Evolutionary conservation across 805 yeast species (phyloP).

Genomic region (Lipomyces spencermartinsiae): DNA sequence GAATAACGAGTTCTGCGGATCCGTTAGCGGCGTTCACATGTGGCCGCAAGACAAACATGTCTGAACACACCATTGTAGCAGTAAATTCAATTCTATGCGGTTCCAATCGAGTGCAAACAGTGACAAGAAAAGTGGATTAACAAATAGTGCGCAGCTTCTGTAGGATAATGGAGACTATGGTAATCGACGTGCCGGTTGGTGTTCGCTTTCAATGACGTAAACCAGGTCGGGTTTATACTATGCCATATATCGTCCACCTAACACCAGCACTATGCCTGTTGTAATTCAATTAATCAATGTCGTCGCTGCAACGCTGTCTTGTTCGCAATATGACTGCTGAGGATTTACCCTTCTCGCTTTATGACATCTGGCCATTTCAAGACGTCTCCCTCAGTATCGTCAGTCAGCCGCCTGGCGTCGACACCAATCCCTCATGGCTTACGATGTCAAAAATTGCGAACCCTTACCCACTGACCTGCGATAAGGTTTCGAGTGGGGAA

Average conservation of each 20-base stretch:
- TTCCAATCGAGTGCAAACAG: not conserved
- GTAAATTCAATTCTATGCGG: not conserved
- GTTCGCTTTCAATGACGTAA: not conserved
- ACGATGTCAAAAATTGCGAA: too few relatives aligned
- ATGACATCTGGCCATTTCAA: not conserved
- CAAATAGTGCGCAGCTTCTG: too few relatives aligned
- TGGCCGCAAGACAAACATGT: not conserved
- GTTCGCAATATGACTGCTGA: not conserved
- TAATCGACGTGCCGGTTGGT: too few relatives aligned
- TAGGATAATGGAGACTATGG: too few relatives aligned
- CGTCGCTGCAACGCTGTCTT: not conserved
- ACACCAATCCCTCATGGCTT: not conserved
- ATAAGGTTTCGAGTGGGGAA: too few relatives aligned
- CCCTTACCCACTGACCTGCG: not conserved
- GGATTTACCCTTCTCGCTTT: not conserved
- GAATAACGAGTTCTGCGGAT: constrained; percentile 72
- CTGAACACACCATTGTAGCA: not conserved
- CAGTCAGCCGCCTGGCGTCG: not conserved
- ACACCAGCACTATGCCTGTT: not conserved
- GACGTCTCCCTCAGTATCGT: not conserved
- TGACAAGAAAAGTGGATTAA: not conserved
- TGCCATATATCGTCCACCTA: not conserved
- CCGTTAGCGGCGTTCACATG: not conserved
- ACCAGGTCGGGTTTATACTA: not conserved
- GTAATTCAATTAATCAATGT: not conserved